A percentile compares a stretch with the other conserved stretches of the same genome.
Evolutionary conservation across 1,139 yeast species (phyloP).

Genomic region (Saccharomyces hybrid): DNA sequence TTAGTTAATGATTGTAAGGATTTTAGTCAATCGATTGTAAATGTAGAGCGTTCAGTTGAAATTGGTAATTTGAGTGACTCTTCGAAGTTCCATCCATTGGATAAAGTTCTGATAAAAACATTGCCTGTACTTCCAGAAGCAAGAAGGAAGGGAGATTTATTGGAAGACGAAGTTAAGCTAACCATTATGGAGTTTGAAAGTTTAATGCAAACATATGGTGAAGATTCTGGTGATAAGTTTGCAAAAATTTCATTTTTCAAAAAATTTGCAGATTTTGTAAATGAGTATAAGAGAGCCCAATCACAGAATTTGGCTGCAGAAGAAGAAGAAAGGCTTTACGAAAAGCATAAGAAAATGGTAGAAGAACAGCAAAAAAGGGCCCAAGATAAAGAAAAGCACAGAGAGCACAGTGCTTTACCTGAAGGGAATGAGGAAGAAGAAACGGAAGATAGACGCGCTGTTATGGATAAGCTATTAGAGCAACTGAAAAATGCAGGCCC

Average conservation of each 20-base stretch:
- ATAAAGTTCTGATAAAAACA: conserved; percentile 54
- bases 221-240: conserved; percentile 63
- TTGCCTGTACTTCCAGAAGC: conserved; percentile 63
- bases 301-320: conserved; percentile 58
- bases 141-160: conserved; percentile 54
- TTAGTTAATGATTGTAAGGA: conserved; percentile 55
- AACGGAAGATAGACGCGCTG: conserved; percentile 40
- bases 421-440: conserved; percentile 29
- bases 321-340: conserved; percentile 62
- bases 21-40: conserved; percentile 49
- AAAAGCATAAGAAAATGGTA: conserved; percentile 53
- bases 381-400: conserved; percentile 13
- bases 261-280: conserved; percentile 57
- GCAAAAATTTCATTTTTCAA: conserved; percentile 59
- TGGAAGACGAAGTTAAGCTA: conserved; percentile 54
- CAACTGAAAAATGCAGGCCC: conserved; percentile 71
- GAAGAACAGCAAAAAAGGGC: conserved; percentile 38
- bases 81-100: conserved; percentile 67
- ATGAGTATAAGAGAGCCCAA: conserved; percentile 61
- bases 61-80: conserved; percentile 72
- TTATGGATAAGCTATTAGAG: conserved; percentile 68
- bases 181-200: conserved; percentile 63
- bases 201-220: conserved; percentile 69
- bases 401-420: conserved; percentile 6
- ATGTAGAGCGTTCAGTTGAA: conserved; percentile 66